Conservation (phyloP, 2,329 filamentous ascomycete genomes). For the Kalmusia sp. region DNA sequence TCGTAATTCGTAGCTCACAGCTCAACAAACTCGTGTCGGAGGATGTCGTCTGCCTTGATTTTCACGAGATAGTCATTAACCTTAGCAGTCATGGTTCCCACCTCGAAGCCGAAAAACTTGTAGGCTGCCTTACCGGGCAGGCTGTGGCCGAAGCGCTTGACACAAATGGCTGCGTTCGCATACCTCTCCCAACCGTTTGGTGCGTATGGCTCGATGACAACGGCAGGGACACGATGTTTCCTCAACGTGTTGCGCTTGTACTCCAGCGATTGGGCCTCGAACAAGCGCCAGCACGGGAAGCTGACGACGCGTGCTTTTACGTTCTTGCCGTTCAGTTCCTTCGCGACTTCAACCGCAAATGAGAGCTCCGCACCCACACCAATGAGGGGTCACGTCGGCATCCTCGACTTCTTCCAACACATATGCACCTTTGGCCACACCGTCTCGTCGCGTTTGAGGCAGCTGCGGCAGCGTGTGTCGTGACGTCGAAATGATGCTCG, state of each 20-base stretch:
- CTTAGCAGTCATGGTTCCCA: constrained; percentile 52
- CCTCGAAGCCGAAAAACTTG: constrained; percentile 63
- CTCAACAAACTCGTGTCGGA: constrained; percentile 41
- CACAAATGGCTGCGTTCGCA: constrained; percentile 62
- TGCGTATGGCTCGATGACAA: constrained; percentile 68
- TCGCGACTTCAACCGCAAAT: constrained; percentile 54
- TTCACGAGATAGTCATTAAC: constrained; percentile 46
- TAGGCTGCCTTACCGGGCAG: constrained; percentile 63
- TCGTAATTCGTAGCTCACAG: constrained; percentile 21
- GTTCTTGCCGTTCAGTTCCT: constrained; percentile 47
- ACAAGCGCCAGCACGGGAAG: constrained; percentile 60
- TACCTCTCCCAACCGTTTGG: constrained; percentile 67
- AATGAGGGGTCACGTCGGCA: constrained; percentile 58
- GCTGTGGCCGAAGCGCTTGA: constrained; percentile 64
- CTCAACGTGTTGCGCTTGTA: constrained; percentile 58
- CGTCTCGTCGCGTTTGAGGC: constrained; percentile 48
- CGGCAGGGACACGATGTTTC: constrained; percentile 52
- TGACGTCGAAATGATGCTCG: constrained; percentile 59
- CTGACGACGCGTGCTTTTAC: constrained; percentile 56
- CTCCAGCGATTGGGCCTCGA: constrained; percentile 54
- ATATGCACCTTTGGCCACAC: constrained; percentile 55
- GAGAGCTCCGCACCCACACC: constrained; percentile 59
- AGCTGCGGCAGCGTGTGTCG: constrained; percentile 54
- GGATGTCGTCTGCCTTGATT: constrained; percentile 43
- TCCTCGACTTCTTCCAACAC: constrained; percentile 52